Evolutionary conservation across 1,139 yeast species (phyloP), one percentile per base, ranked within the genome.

Genomic region (Lodderomyces parapsilosis): DNA sequence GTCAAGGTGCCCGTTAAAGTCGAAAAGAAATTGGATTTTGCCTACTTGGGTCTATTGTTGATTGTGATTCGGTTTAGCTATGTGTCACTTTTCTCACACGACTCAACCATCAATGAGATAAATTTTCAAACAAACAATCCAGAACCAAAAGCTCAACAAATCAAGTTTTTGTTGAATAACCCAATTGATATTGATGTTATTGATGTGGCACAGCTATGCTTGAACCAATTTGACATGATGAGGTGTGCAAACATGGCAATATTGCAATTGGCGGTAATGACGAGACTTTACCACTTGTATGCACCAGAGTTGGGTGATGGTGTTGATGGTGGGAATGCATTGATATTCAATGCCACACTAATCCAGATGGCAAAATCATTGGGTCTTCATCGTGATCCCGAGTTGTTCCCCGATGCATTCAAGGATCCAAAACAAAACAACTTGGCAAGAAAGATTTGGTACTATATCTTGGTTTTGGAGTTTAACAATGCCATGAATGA

Each of bases 301-400:
- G 68, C 81, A 0, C 81, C 80, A 1, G 81, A 77, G 52, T 80
- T 76, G 50, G 79, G 81, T 13, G 71, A 69, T 39, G 64, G 62
- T 7, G 64, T 66, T 3, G 79, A 76, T 46, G 82, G 80, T 28
- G 76, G 78, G 8, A 79, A 76, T 49, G 65, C 73, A 0, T 60
- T 58, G 36, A 58, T 67, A 2, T 63, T 61, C 43, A 68, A 60
- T 43, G 74, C 72, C 1, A 47, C 71, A 39, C 49, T 77, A 30
- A 52, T 63, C 8, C 70, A 71, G 42, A 66, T 68, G 60, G 76
- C 77, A 0, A 58, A 63, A 39, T 58, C 72, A 2, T 52, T 78
- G 44, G 83, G 82, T 0, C 52, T 78, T 31, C 66, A 77, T 51
- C 55, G 78, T 35, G 75, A 73, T 18, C 75, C 75, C 0, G 66